A percentile compares a stretch with the other conserved stretches of the same genome.
Conservation (phyloP, 2,329 filamentous ascomycete species). For the Dactylellina parvicollis region DNA sequence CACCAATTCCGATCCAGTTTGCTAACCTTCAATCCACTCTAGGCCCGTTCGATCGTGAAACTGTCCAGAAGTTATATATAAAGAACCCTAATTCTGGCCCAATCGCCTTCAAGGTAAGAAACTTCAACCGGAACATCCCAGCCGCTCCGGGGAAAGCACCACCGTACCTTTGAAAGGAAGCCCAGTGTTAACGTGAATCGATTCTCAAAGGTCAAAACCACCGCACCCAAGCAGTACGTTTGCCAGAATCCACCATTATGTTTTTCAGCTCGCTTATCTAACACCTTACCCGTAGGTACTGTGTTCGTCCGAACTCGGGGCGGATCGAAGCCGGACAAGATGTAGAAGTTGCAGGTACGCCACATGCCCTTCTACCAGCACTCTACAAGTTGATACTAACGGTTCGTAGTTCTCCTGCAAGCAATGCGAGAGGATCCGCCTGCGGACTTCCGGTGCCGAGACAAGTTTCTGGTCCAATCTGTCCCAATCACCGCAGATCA, state of each 20-base stretch:
- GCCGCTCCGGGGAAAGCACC: neutral
- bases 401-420: slow-evolving; percentile 78
- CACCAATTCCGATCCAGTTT: slow-evolving; percentile 1
- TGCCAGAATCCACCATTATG: slow-evolving; percentile 53
- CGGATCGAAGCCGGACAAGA: slow-evolving; percentile 89
- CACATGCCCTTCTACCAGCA: neutral
- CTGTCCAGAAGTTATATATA: slow-evolving; percentile 72
- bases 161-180: neutral
- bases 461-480: slow-evolving; percentile 97
- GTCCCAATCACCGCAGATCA: slow-evolving; percentile 83
- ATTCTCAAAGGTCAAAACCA: slow-evolving; percentile 86
- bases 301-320: slow-evolving; percentile 94
- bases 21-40: slow-evolving; percentile 7
- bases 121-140: neutral
- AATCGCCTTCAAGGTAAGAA: slow-evolving; percentile 74
- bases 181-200: slow-evolving; percentile 46
- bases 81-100: slow-evolving; percentile 72
- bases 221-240: slow-evolving; percentile 94
- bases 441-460: slow-evolving; percentile 85
- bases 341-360: slow-evolving; percentile 89
- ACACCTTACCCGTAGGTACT: slow-evolving; percentile 74
- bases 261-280: slow-evolving; percentile 54
- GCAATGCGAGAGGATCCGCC: slow-evolving; percentile 97
- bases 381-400: slow-evolving; percentile 4
- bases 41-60: slow-evolving; percentile 76